A percentile compares a stretch with the other conserved stretches of the same genome.
These are phyloP conservation scores for Penicillium pancosmium DNA, from an alignment of 495 filamentous ascomycete genomes.

Conservation along the genomic window DNA sequence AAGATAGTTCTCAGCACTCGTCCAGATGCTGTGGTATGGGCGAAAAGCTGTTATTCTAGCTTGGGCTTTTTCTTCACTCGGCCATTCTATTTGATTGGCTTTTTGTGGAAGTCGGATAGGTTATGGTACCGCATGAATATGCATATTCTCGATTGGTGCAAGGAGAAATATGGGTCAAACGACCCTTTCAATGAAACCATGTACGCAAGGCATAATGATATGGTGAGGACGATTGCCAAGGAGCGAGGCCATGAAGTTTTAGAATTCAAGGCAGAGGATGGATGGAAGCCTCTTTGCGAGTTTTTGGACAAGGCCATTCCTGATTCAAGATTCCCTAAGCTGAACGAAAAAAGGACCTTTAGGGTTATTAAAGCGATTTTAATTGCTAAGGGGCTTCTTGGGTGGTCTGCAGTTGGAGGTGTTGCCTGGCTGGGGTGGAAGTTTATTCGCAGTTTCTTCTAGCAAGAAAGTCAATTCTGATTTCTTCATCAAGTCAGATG, in stretches of 20 bases:
- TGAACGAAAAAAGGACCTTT: slow-evolving; percentile 15
- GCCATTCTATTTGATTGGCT: slow-evolving; percentile 6
- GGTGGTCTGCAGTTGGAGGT: slow-evolving; percentile 12
- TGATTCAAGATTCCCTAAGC: slow-evolving; percentile 1
- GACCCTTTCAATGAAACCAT: slow-evolving; percentile 6
- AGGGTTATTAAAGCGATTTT: slow-evolving; percentile 13
- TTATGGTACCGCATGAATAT: slow-evolving; percentile 19
- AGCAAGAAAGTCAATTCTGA: neutral
- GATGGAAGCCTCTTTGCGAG: slow-evolving; percentile 17
- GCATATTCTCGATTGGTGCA: slow-evolving; percentile 16
- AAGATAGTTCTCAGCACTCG: slow-evolving; percentile 7
- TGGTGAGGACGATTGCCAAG: slow-evolving; percentile 7
- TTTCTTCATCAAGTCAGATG: neutral
- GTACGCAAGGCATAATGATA: slow-evolving; percentile 16
- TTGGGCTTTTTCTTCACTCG: slow-evolving; percentile 18
- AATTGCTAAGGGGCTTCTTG: slow-evolving; percentile 13
- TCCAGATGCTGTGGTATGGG: slow-evolving; percentile 12
- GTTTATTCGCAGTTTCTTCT: neutral
- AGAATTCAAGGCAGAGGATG: slow-evolving; percentile 22
- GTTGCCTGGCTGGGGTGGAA: slow-evolving; percentile 14
- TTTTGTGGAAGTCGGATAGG: slow-evolving; percentile 14
- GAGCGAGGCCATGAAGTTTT: slow-evolving; percentile 8
- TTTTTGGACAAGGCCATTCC: slow-evolving; percentile 16
- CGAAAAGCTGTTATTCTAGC: slow-evolving; percentile 11
- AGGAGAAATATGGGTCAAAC: neutral